These are phyloP conservation scores for Paradendryphiella salina DNA, from an alignment of 2,329 filamentous ascomycete genomes.

Conservation along the genomic window DNA sequence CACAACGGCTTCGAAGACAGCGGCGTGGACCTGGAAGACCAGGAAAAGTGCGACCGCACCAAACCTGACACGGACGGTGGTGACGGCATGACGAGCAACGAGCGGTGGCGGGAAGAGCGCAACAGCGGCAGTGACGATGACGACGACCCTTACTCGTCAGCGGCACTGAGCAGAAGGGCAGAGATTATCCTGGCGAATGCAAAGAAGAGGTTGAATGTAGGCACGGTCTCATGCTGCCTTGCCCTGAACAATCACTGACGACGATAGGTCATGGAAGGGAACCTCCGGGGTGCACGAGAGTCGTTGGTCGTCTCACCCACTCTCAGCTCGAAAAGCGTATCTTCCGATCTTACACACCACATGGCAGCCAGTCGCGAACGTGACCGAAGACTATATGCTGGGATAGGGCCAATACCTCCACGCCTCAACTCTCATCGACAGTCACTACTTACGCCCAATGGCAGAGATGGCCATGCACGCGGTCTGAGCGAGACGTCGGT, in stretches of 20 bases:
- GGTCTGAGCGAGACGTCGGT: constrained; percentile 50
- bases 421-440: constrained; percentile 37
- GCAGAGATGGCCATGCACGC: constrained; percentile 44
- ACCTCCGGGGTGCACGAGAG: constrained; percentile 75
- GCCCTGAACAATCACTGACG: constrained; percentile 28
- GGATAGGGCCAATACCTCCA: constrained; percentile 44
- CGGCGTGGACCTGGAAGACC: constrained; percentile 41
- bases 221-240: constrained; percentile 36
- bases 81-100: constrained; percentile 44
- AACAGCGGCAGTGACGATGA: constrained; percentile 50
- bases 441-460: constrained; percentile 38
- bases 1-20: constrained; percentile 39
- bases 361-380: constrained; percentile 42
- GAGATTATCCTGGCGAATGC: constrained; percentile 92
- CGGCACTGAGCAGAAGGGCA: constrained; percentile 63
- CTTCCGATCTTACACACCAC: constrained; percentile 40
- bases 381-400: constrained; percentile 42
- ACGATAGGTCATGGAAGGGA: constrained; percentile 85
- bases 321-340: constrained; percentile 49
- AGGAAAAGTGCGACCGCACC: constrained; percentile 38
- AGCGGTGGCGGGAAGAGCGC: constrained; percentile 43
- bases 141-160: constrained; percentile 70
- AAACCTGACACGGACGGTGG: constrained; percentile 39
- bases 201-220: constrained; percentile 82
- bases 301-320: constrained; percentile 62